Percentiles rank a stretch among this genome's conserved stretches.
Evolutionary conservation across 2,329 filamentous ascomycete genomes (phyloP).

Genomic region (Tolypocladium tropicale): DNA sequence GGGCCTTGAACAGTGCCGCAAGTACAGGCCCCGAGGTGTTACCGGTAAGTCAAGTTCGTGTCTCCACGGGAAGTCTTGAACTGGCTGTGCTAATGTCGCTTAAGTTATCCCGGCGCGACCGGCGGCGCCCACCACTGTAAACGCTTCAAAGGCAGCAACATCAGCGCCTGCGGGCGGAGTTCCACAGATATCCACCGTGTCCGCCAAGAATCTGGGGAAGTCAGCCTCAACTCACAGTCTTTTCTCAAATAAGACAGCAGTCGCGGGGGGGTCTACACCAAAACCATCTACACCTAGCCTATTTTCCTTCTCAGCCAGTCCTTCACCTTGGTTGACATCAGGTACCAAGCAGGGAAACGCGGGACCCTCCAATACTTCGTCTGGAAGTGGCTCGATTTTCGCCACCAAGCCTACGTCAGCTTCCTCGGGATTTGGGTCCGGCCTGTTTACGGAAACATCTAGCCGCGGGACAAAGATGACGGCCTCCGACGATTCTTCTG

Average conservation of each 20-base stretch:
- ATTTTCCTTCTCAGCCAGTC: neutral
- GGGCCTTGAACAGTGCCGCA: slow-evolving; percentile 2
- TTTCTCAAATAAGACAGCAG: neutral
- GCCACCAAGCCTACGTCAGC: neutral
- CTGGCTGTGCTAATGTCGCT: neutral
- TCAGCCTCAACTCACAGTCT: neutral
- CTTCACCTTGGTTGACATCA: neutral
- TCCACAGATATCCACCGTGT: neutral
- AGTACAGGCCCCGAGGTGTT: neutral
- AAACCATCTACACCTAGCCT: neutral
- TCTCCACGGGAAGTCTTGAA: neutral
- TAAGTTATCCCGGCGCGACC: neutral
- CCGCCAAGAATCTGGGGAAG: neutral
- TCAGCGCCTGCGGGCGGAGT: neutral
- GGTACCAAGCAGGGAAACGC: neutral
- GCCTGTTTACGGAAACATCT: neutral
- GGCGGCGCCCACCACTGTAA: neutral
- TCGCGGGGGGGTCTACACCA: neutral
- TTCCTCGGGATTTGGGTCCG: neutral
- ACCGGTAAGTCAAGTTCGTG: neutral
- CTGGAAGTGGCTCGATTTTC: neutral
- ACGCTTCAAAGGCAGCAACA: neutral
- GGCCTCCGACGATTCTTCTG: neutral
- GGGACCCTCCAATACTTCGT: neutral
- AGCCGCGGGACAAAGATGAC: neutral